A percentile compares a stretch with the other conserved stretches of the same genome.
Conservation (phyloP, 768 basidiomycete species). For the Peribolospora baueri region DNA sequence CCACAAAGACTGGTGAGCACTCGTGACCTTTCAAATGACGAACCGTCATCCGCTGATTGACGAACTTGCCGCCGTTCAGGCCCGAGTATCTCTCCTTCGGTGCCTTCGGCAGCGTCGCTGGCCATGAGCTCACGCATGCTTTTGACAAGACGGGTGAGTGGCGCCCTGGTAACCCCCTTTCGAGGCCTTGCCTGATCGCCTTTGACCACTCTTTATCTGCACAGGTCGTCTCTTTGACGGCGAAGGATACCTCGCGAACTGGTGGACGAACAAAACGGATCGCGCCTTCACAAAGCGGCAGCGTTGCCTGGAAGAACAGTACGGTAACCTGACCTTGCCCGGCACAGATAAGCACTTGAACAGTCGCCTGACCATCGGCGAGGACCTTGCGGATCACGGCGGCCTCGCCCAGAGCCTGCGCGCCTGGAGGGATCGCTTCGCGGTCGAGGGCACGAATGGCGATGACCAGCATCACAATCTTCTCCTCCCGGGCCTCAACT, state of each 20-base stretch:
- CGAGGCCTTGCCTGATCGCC: neutral
- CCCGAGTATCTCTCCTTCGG: conserved; percentile 76
- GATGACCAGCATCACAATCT: conserved; percentile 10
- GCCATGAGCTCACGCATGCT: conserved; percentile 78
- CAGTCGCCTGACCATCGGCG: conserved; percentile 40
- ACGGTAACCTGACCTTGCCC: conserved; percentile 58
- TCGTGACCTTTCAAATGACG: neutral
- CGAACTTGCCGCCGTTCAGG: conserved; percentile 23
- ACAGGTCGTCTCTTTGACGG: conserved; percentile 76
- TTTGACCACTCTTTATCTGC: conserved; percentile 18
- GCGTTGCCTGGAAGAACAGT: conserved; percentile 76
- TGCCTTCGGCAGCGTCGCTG: conserved; percentile 72
- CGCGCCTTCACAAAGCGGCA: conserved; percentile 57
- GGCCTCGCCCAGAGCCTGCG: conserved; percentile 65
- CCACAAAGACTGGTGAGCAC: conserved; percentile 40
- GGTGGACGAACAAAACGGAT: conserved; percentile 77
- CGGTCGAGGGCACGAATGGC: conserved; percentile 1
- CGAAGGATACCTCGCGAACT: conserved; percentile 59
- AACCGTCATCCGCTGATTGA: neutral
- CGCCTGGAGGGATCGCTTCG: conserved; percentile 45
- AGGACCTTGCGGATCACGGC: conserved; percentile 60
- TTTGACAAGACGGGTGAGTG: conserved; percentile 34
- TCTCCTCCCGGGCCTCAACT: conserved; percentile 12
- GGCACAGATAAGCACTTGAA: conserved; percentile 43
- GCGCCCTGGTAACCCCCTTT: too few species aligned